Percentiles rank a stretch among this genome's conserved stretches.
phyloP scores from a whole-genome alignment of 306 rosid genomes.

The Astragalus glycyphyllos region DNA sequence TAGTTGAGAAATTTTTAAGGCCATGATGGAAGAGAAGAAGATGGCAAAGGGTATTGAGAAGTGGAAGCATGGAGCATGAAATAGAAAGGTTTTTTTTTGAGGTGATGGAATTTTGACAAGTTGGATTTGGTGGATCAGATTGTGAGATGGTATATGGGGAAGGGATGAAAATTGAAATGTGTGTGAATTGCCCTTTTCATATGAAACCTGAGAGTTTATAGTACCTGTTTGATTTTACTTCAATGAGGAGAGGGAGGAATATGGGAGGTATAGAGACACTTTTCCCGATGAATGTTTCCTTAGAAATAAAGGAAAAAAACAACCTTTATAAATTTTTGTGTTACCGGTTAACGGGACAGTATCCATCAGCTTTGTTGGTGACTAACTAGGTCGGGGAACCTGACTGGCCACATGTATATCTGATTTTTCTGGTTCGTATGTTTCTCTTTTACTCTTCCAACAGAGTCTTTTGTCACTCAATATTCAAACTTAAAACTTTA shows the following conservation, averaged over 20 bases:
- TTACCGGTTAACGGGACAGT: too few relatives aligned
- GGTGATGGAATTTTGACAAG: constrained; percentile 37
- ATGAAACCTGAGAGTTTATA: constrained; percentile 43
- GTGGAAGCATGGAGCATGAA: constrained; percentile 77
- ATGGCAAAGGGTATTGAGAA: constrained; percentile 49
- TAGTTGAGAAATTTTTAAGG: constrained; percentile 62
- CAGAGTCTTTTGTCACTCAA: too few relatives aligned
- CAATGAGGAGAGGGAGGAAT: constrained; percentile 42
- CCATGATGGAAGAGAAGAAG: constrained; percentile 68
- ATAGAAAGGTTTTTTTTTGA: constrained; percentile 30
- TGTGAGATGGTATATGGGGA: constrained; percentile 28
- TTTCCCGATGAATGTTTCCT: constrained; percentile 50
- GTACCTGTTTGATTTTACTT: constrained; percentile 49
- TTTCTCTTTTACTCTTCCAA: too few relatives aligned
- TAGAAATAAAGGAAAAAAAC: constrained; percentile 48
- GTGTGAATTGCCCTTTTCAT: constrained; percentile 47
- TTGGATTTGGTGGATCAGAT: constrained; percentile 50
- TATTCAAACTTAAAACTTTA: too few relatives aligned
- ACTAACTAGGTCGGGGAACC: too few relatives aligned
- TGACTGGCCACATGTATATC: too few relatives aligned
- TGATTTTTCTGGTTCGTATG: too few relatives aligned
- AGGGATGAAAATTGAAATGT: constrained; percentile 56
- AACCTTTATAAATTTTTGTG: constrained; percentile 13
- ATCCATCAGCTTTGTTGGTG: too few relatives aligned
- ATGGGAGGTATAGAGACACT: constrained; percentile 39